A percentile compares a stretch with the other conserved stretches of the same genome.
phyloP scores from a whole-genome alignment of 208 protist genomes.

The Crithidia fasciculata region DNA sequence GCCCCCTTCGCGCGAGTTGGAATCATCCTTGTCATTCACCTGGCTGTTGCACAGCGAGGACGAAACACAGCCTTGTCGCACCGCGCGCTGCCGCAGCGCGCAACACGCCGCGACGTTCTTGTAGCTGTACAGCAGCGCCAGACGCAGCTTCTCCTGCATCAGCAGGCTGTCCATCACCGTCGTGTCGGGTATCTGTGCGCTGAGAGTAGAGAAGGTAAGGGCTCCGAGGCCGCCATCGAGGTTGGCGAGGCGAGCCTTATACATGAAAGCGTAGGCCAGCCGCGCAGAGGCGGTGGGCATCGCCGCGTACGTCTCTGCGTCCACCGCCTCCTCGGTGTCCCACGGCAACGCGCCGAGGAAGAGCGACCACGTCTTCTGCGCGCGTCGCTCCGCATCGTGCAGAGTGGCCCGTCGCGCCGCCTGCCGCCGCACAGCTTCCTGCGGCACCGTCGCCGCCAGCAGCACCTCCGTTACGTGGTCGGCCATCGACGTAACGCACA shows the following conservation, averaged over 20 bases:
- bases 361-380: slow-evolving; percentile 32
- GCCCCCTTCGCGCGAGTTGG: neutral
- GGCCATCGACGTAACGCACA: slow-evolving; percentile 19
- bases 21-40: neutral
- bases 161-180: slow-evolving; percentile 49
- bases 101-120: slow-evolving; percentile 26
- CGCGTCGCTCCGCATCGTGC: slow-evolving; percentile 3
- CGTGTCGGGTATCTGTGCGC: slow-evolving; percentile 47
- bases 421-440: slow-evolving; percentile 14
- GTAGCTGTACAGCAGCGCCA: slow-evolving; percentile 35
- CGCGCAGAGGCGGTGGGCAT: slow-evolving; percentile 31
- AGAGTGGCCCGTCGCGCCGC: neutral
- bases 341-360: slow-evolving; percentile 55
- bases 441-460: slow-evolving; percentile 26
- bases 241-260: slow-evolving; percentile 50
- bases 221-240: slow-evolving; percentile 44
- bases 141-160: slow-evolving; percentile 57
- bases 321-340: slow-evolving; percentile 39
- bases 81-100: slow-evolving; percentile 21
- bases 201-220: slow-evolving; percentile 52
- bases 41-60: slow-evolving; percentile 9
- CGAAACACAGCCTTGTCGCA: slow-evolving; percentile 2
- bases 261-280: slow-evolving; percentile 54
- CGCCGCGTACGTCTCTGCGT: slow-evolving; percentile 6
- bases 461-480: slow-evolving; percentile 44